These are phyloP conservation scores for Stentor roeselii DNA, from an alignment of 73 alveolate genomes.

Conservation along the genomic window DNA sequence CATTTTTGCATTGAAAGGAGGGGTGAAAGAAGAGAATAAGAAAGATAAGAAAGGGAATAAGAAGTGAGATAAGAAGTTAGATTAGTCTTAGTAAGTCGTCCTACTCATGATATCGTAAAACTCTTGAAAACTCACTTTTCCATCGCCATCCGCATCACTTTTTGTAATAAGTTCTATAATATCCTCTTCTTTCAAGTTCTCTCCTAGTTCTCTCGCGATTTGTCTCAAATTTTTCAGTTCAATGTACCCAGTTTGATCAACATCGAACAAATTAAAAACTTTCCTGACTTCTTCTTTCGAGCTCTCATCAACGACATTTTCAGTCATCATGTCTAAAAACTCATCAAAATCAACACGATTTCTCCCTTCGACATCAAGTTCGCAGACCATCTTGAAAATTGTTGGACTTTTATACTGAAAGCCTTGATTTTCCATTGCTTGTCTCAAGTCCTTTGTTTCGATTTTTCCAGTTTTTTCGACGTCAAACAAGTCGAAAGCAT, in stretches of 20 bases:
- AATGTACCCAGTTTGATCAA: conserved; percentile 53
- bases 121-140: conserved; percentile 64
- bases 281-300: conserved; percentile 43
- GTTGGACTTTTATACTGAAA: conserved; percentile 40
- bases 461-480: conserved; percentile 29
- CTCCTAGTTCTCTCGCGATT: conserved; percentile 51
- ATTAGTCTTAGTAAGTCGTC: conserved; percentile 3
- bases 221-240: conserved; percentile 39
- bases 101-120: conserved; percentile 52
- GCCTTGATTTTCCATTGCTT: conserved; percentile 47
- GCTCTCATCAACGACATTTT: conserved; percentile 38
- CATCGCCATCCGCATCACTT: conserved; percentile 61
- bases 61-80: too few species aligned
- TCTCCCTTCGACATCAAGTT: conserved; percentile 42
- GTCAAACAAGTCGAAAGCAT: conserved; percentile 48
- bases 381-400: conserved; percentile 36
- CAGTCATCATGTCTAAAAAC: conserved; percentile 55
- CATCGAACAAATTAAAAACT: conserved; percentile 51
- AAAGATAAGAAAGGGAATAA: background rate
- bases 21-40: background rate
- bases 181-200: conserved; percentile 49
- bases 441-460: conserved; percentile 33
- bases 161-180: conserved; percentile 49
- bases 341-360: conserved; percentile 63
- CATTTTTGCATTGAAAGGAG: background rate